A percentile compares a stretch with the other conserved stretches of the same genome.
Evolutionary conservation across 305 asterid genomes (phyloP).

Genomic region (Fraxinus paxiana): DNA sequence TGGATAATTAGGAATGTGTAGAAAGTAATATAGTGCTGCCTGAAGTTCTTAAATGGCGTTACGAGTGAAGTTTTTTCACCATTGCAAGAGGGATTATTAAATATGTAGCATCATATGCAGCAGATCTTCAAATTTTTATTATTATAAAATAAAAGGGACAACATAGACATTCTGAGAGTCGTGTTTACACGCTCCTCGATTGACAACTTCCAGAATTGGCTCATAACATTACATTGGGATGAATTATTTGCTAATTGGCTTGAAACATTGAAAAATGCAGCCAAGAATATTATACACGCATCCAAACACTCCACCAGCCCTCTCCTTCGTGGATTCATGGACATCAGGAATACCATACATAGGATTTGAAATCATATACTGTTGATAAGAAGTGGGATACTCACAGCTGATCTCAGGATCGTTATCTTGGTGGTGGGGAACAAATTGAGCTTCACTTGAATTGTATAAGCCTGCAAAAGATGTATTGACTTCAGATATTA

Average conservation of each 20-base stretch:
- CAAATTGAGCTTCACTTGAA: slow-evolving; percentile 19
- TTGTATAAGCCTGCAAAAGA: slow-evolving; percentile 12
- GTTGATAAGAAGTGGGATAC: slow-evolving; percentile 29
- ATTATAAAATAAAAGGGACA: background rate
- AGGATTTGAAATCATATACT: slow-evolving; percentile 31
- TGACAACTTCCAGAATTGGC: background rate
- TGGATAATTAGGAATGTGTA: background rate
- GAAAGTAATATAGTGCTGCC: background rate
- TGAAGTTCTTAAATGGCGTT: background rate
- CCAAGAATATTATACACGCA: slow-evolving; percentile 37
- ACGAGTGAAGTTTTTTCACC: background rate
- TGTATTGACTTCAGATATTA: slow-evolving; percentile 14
- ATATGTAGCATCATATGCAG: background rate
- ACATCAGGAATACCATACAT: slow-evolving; percentile 27
- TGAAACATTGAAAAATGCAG: slow-evolving; percentile 62
- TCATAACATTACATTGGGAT: background rate
- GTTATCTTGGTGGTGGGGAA: slow-evolving; percentile 6
- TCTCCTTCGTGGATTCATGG: slow-evolving; percentile 26
- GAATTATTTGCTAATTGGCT: background rate
- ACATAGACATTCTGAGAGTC: background rate
- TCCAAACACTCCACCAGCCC: slow-evolving; percentile 38
- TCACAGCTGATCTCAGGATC: slow-evolving; percentile 21
- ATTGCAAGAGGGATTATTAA: background rate
- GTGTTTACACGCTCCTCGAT: background rate
- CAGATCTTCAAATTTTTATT: background rate